Percentiles rank a stretch among this genome's conserved stretches.
These are phyloP conservation scores for Tripterygium wilfordii DNA, from an alignment of 177 flowering plant species.

Conservation along the genomic window DNA sequence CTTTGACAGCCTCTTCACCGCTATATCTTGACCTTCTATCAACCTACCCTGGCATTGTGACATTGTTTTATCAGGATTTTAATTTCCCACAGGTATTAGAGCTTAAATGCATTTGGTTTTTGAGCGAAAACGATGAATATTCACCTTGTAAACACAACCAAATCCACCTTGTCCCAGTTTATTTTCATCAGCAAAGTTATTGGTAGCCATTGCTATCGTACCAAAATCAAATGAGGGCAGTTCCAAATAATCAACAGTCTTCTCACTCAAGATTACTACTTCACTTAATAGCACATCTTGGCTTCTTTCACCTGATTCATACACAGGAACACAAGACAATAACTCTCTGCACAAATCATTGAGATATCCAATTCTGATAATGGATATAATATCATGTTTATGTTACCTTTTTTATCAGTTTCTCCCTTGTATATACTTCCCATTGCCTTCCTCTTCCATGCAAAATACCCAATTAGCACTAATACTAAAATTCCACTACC, in stretches of 20 bases:
- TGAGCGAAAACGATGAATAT: no score
- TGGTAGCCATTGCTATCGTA: conserved; percentile 20
- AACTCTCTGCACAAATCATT: not conserved
- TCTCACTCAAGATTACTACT: conserved; percentile 19
- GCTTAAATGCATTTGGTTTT: not conserved
- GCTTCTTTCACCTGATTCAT: conserved; percentile 40
- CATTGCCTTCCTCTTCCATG: conserved; percentile 25
- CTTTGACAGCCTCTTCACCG: conserved; percentile 33
- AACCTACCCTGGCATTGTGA: conserved; percentile 19
- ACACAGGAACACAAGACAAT: not conserved
- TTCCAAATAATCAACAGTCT: conserved; percentile 23
- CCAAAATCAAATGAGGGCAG: conserved; percentile 13
- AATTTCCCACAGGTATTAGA: not conserved
- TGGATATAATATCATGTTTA: not conserved
- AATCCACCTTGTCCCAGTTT: conserved; percentile 48
- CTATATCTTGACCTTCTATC: conserved; percentile 28
- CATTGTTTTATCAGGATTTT: not conserved
- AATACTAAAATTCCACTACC: conserved; percentile 18
- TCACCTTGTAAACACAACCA: conserved; percentile 41
- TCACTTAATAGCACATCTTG: conserved; percentile 25
- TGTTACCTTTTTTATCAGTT: conserved; percentile 21
- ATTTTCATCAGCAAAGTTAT: conserved; percentile 22
- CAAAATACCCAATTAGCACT: conserved; percentile 12
- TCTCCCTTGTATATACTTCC: conserved; percentile 1
- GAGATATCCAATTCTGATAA: not conserved